Percentiles rank a stretch among this genome's conserved stretches.
phyloP scores from a whole-genome alignment of 139 green algal genomes.

The Tetraselmis striata region DNA sequence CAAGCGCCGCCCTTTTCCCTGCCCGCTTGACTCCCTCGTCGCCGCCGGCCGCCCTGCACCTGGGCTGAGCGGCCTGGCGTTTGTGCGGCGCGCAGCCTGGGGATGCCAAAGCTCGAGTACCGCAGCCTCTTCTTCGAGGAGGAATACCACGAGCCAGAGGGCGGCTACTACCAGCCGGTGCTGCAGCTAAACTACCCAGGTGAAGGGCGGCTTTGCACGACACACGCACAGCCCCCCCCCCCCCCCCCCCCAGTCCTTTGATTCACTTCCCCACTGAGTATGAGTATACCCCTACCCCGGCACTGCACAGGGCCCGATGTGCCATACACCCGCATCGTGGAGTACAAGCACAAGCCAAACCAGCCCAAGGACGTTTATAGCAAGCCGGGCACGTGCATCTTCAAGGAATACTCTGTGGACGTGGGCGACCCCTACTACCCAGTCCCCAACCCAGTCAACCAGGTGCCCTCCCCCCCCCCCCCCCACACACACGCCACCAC shows the following conservation, averaged over 20 bases:
- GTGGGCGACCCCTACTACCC: slow-evolving; percentile 30
- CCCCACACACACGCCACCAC: too few relatives aligned
- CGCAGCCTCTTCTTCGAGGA: slow-evolving; percentile 18
- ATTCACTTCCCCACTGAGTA: background rate
- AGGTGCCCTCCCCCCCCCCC: background rate
- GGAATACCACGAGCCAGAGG: slow-evolving; percentile 18
- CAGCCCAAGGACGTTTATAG: slow-evolving; percentile 8
- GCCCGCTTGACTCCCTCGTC: too few relatives aligned
- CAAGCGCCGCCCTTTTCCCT: background rate
- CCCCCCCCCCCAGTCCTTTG: background rate
- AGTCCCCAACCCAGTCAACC: slow-evolving; percentile 23
- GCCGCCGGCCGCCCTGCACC: too few relatives aligned
- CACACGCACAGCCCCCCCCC: too few relatives aligned
- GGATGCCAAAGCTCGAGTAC: slow-evolving; percentile 30
- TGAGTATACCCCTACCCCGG: background rate
- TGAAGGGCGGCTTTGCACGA: background rate
- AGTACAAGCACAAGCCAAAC: slow-evolving; percentile 33
- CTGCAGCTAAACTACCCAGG: slow-evolving; percentile 2
- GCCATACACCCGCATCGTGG: slow-evolving; percentile 25
- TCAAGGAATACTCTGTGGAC: slow-evolving; percentile 17
- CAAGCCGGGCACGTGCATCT: slow-evolving; percentile 15
- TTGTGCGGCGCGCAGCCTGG: background rate
- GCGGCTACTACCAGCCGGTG: slow-evolving; percentile 18
- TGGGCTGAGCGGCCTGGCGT: too few relatives aligned
- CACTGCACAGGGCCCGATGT: slow-evolving; percentile 19